Percentiles rank a stretch among this genome's conserved stretches.
Conservation (phyloP, 2,329 filamentous ascomycete genomes). For the Aspergillus texensis region DNA sequence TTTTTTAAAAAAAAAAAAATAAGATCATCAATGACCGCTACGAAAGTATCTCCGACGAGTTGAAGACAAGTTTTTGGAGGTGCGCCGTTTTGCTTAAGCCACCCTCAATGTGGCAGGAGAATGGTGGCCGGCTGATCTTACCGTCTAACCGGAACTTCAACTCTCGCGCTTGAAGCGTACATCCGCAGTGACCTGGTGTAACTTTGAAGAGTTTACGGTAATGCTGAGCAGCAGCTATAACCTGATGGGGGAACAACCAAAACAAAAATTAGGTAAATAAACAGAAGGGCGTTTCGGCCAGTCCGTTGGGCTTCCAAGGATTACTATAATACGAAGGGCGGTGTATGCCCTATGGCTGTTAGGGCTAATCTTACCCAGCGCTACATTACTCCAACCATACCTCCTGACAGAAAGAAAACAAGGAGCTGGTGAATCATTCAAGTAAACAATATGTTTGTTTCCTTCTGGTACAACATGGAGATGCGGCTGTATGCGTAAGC, state of each 20-base stretch:
- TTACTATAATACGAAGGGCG: constrained; percentile 5
- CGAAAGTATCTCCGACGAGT: background rate
- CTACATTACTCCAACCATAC: background rate
- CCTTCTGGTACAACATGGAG: background rate
- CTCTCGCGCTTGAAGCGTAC: constrained; percentile 5
- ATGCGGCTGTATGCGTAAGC: background rate
- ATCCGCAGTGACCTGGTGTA: constrained; percentile 9
- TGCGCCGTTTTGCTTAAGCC: background rate
- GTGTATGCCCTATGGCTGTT: constrained; percentile 1
- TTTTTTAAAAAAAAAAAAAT: too few relatives aligned
- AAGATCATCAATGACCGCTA: background rate
- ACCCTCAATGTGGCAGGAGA: background rate
- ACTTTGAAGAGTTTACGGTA: background rate
- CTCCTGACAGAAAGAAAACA: background rate
- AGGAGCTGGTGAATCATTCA: background rate
- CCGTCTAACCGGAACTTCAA: constrained; percentile 12
- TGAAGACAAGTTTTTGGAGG: background rate
- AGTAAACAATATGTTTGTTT: background rate
- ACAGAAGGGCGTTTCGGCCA: background rate
- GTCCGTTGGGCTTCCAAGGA: background rate
- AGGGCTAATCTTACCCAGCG: background rate
- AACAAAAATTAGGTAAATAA: too few relatives aligned
- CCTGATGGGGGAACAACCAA: background rate
- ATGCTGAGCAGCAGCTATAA: background rate
- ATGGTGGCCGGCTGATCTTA: constrained; percentile 13